Percentiles rank a stretch among this genome's conserved stretches.
Conservation (phyloP, 805 yeast genomes). For the Saccharomyces eubayanus region DNA sequence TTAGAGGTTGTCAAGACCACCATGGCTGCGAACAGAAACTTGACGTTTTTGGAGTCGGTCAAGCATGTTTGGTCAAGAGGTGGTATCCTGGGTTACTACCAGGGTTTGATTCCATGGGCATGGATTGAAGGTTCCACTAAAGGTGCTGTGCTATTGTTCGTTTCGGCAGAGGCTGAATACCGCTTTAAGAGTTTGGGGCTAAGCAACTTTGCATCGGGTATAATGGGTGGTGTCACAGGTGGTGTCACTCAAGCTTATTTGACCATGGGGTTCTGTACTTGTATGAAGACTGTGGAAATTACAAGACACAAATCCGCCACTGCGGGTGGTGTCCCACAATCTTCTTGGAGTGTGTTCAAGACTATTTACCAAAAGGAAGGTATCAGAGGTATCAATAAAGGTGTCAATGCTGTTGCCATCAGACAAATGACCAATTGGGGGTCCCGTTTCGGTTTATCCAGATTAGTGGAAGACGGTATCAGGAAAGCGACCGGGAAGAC, state of each 20-base stretch:
- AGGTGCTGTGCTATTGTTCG: slow-evolving; percentile 91
- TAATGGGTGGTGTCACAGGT: slow-evolving; percentile 92
- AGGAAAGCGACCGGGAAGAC: slow-evolving; percentile 54
- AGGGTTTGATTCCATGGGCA: slow-evolving; percentile 98
- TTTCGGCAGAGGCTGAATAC: slow-evolving; percentile 87
- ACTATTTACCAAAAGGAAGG: slow-evolving; percentile 84
- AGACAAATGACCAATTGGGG: slow-evolving; percentile 99
- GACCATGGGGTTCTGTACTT: slow-evolving; percentile 96
- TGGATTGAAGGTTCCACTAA: slow-evolving; percentile 99
- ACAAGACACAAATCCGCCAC: slow-evolving; percentile 76
- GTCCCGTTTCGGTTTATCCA: slow-evolving; percentile 85
- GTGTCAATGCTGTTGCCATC: slow-evolving; percentile 97
- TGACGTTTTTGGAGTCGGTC: slow-evolving; percentile 59
- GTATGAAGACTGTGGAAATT: slow-evolving; percentile 98
- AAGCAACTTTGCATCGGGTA: slow-evolving; percentile 73
- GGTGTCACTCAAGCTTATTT: slow-evolving; percentile 95
- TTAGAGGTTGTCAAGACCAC: slow-evolving; percentile 93
- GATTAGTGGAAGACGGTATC: slow-evolving; percentile 84
- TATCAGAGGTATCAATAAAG: slow-evolving; percentile 88
- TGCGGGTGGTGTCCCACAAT: slow-evolving; percentile 59
- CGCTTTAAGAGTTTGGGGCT: slow-evolving; percentile 56
- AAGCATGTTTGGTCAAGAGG: slow-evolving; percentile 87
- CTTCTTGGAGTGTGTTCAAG: slow-evolving; percentile 78
- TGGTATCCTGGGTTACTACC: slow-evolving; percentile 86
- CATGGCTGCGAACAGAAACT: slow-evolving; percentile 90